Evolutionary conservation across 1,284 basidiomycete genomes (phyloP), one percentile per base, ranked within the genome.

Genomic region (Papiliotrema flavescens): DNA sequence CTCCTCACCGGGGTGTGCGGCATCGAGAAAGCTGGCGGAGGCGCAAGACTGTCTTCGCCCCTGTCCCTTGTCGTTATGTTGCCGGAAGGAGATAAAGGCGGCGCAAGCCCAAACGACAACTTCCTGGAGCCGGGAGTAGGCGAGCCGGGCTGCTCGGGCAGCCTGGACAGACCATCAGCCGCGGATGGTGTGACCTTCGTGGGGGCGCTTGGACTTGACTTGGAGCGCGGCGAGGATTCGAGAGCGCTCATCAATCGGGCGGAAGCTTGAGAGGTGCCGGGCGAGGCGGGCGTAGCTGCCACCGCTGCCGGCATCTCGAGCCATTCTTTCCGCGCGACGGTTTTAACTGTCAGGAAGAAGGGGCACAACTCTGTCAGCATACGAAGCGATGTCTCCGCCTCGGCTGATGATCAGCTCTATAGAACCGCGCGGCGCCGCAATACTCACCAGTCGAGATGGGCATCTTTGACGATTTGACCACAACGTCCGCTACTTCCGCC

Each of bases 381-480:
- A 5, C 66, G 53, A 7, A 79, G 60, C 1, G 75, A 75, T 14
- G 73, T 61, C 45, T 69, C 60, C 0, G 76, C 76, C 62, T 79
- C 78, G 23, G 75, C 78, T 74, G 20, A 2, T 14, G 22, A 34
- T 26, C 26, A 41, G 39, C 39, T 32, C 32, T 24, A 50, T 40
- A 47, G 28, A 7, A 34, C 48, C 28, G 41, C 17, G 20, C 20
- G 36, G 19, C 11, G 47, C 28, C 15, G 46, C 37, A 6, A 7
- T n/a, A 66, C 70, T 48, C 51, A 75, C 75, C 71, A 9, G 56
- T 59, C 0, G 74, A 76, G 45, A 78, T 75, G 11, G 75, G 76
- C 22, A 70, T 73, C 53, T 76, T 77, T 36, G 76, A 75, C 35
- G 68, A 72, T 60, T 78, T 77, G 47, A 78, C 73, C 13, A 79